A percentile compares a stretch with the other conserved stretches of the same genome.
Conservation (phyloP, 495 filamentous ascomycete genomes). For the Neurospora sp. region DNA sequence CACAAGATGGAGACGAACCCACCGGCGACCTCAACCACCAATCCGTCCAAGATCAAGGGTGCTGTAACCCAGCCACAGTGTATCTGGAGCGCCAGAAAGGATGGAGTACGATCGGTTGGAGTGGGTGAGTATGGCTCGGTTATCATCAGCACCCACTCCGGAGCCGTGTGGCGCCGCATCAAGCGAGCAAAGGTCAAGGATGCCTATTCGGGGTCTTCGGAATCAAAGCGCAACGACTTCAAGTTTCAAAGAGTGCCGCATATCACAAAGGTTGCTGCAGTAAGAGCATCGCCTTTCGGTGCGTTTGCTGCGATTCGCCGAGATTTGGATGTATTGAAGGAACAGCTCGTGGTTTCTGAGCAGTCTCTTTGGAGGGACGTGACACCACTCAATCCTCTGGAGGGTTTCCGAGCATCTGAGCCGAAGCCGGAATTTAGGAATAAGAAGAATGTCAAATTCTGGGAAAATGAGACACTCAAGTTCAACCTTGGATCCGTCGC, state of each 20-base stretch:
- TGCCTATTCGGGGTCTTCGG: slow-evolving; percentile 39
- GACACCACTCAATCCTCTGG: slow-evolving; percentile 54
- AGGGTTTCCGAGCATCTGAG: slow-evolving; percentile 29
- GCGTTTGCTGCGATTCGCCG: slow-evolving; percentile 80
- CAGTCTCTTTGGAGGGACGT: slow-evolving; percentile 67
- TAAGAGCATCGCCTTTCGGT: slow-evolving; percentile 78
- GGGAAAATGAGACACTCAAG: slow-evolving; percentile 20
- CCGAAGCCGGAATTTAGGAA: slow-evolving; percentile 7
- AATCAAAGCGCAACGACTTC: slow-evolving; percentile 65
- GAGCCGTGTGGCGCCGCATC: slow-evolving; percentile 81
- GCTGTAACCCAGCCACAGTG: slow-evolving; percentile 64
- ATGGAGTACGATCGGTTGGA: slow-evolving; percentile 69
- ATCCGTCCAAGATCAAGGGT: slow-evolving; percentile 73
- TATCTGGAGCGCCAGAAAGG: slow-evolving; percentile 84
- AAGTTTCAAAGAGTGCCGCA: slow-evolving; percentile 87
- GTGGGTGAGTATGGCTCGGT: slow-evolving; percentile 91
- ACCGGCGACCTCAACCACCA: slow-evolving; percentile 67
- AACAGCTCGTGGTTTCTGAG: slow-evolving; percentile 55
- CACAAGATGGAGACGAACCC: slow-evolving; percentile 49
- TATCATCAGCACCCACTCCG: slow-evolving; percentile 84
- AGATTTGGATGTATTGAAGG: slow-evolving; percentile 72
- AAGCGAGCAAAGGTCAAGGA: slow-evolving; percentile 74
- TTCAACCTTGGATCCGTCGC: slow-evolving; percentile 25
- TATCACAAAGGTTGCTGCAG: slow-evolving; percentile 69
- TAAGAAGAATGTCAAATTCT: slow-evolving; percentile 25